Evolutionary conservation across 78 protist genomes (phyloP), one percentile per base, ranked within the genome.

Genomic region (Chrysochromulina parva): DNA sequence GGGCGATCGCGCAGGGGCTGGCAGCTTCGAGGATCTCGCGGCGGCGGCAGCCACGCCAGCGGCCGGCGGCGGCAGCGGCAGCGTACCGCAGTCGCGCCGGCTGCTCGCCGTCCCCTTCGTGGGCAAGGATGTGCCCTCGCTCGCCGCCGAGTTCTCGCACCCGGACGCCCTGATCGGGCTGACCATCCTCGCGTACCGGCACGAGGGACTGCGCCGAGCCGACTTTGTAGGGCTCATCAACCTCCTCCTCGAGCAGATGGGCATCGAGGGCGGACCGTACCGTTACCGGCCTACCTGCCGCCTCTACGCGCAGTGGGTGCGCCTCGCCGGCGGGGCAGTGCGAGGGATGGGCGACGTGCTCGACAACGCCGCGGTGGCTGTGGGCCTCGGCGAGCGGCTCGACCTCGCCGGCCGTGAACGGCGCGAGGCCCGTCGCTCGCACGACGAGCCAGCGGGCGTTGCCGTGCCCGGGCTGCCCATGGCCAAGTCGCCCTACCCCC

Each of bases 121-220:
- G 38, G 96, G 95, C 84, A 95, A 95, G 94, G 96, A 95, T 48
- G 95, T 95, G 65, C 96, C 96, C 4, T 86, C 93, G n/a, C 78
- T 88, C 47, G 50, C 85, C 17, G 78, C 90, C 6, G 95, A 93
- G 82, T 93, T 93, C 74, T 81, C 95, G 26, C 95, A 94, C 38
- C 95, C 95, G 66, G 96, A 94, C 88, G 91, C 90, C 3, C 65
- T 86, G 47, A 88, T 94, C 58, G 96, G 96, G 52, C 94, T 92
- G 24, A 87, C 96, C 47, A 28, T 86, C 71, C 88, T 94, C 52
- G 93, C 93, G 52, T 92, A 87, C 81, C 93, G 94, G 47, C 90
- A 92, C 85, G 91, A 92, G 58, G 94, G 94, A 17, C 55, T 94
- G 48, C 80, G 94, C 14, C 19, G 87, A 19, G 6, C 17, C 19